A percentile compares a stretch with the other conserved stretches of the same genome.
Conservation (phyloP, 2,329 filamentous ascomycete species). For the Penicillium thymicola region DNA sequence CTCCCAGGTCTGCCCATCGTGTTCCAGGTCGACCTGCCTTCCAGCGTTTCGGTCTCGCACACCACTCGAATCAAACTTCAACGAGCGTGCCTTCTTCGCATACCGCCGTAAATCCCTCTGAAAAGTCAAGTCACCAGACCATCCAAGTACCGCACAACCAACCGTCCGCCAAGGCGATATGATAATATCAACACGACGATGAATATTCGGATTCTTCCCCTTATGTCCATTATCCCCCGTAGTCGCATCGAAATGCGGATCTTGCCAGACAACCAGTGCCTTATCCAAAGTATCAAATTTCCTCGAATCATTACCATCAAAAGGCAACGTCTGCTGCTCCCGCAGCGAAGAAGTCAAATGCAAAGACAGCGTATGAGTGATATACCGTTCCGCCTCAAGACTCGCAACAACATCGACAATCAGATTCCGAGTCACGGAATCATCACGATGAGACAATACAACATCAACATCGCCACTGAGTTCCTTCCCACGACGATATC, state of each 20-base stretch:
- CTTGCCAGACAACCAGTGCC: constrained; percentile 87
- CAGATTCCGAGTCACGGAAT: constrained; percentile 65
- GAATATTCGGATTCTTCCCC: constrained; percentile 65
- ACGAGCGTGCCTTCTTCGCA: constrained; percentile 65
- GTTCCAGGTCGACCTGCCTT: constrained; percentile 66
- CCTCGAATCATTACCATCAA: constrained; percentile 45
- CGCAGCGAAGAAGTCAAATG: constrained; percentile 68
- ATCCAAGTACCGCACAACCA: constrained; percentile 83
- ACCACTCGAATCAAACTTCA: constrained; percentile 92
- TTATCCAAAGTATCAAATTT: constrained; percentile 88
- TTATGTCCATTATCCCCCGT: constrained; percentile 27
- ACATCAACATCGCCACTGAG: constrained; percentile 80
- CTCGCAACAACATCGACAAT: constrained; percentile 66
- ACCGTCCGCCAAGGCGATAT: constrained; percentile 83
- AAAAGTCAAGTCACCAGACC: constrained; percentile 87
- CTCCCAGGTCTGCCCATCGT: constrained; percentile 53
- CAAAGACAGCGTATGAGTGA: constrained; percentile 78
- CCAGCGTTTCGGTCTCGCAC: constrained; percentile 66
- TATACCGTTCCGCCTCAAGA: constrained; percentile 65
- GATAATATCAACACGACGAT: constrained; percentile 89
- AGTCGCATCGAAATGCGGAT: constrained; percentile 50
- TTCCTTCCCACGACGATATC: constrained; percentile 74
- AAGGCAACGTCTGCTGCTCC: constrained; percentile 63
- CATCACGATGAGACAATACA: constrained; percentile 74
- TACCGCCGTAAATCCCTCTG: constrained; percentile 80